Evolutionary conservation across 2,329 filamentous ascomycete genomes (phyloP).

Genomic region (Aspergillus fructus): DNA sequence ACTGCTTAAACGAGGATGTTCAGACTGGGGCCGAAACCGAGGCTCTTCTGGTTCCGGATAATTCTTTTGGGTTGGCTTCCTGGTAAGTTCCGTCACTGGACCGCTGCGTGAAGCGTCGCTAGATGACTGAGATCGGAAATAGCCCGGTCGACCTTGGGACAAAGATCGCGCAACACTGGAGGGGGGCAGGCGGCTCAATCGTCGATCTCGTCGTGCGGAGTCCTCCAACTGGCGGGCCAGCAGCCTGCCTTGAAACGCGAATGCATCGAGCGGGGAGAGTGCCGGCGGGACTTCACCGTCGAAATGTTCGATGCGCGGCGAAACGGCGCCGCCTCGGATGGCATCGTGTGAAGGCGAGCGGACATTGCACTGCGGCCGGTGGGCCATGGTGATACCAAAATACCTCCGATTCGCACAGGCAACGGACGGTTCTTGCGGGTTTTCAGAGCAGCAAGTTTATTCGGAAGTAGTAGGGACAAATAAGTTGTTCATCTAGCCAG

Average conservation of each 20-base stretch:
- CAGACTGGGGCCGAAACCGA: constrained; percentile 63
- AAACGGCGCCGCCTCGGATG: constrained; percentile 59
- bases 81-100: constrained; percentile 22
- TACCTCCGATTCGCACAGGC: constrained; percentile 9
- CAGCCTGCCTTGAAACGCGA: constrained; percentile 85
- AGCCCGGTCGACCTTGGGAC: constrained; percentile 73
- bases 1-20: constrained; percentile 72
- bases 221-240: constrained; percentile 86
- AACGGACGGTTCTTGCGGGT: not conserved
- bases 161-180: constrained; percentile 80
- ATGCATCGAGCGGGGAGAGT: constrained; percentile 90
- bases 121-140: constrained; percentile 72
- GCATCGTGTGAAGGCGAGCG: constrained; percentile 58
- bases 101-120: constrained; percentile 43
- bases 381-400: constrained; percentile 46
- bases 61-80: constrained; percentile 40
- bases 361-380: constrained; percentile 59
- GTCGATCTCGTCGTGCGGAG: constrained; percentile 68
- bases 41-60: constrained; percentile 45
- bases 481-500: constrained; percentile 16
- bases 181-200: constrained; percentile 82
- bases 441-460: not conserved
- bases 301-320: constrained; percentile 70
- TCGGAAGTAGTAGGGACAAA: constrained; percentile 3
- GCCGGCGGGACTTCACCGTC: constrained; percentile 79